A percentile compares a stretch with the other conserved stretches of the same genome.
These are phyloP conservation scores for Trichosporon sp. DNA, from an alignment of 1,284 basidiomycete genomes.

Conservation along the genomic window DNA sequence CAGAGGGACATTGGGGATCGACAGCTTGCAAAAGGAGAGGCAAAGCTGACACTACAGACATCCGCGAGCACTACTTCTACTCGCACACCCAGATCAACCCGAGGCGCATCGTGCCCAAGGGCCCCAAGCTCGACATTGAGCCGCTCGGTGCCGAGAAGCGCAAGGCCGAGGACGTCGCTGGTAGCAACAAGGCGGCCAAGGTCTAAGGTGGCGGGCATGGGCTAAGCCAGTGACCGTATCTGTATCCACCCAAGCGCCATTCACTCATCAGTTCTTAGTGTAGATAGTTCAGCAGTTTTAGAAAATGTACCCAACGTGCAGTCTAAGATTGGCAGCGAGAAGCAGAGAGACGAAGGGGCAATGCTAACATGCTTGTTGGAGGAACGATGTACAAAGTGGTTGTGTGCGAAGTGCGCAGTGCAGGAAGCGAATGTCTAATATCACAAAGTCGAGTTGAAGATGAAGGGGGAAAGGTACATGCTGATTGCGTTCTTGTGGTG, in stretches of 20 bases:
- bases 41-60: slow-evolving; percentile 61
- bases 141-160: slow-evolving; percentile 57
- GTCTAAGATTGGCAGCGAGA: background rate
- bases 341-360: background rate
- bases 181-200: slow-evolving; percentile 26
- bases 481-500: background rate
- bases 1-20: no score
- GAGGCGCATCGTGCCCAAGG: slow-evolving; percentile 71
- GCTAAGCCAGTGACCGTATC: background rate
- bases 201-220: slow-evolving; percentile 7
- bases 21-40: background rate
- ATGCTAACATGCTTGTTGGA: slow-evolving; percentile 15
- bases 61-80: slow-evolving; percentile 79
- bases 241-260: background rate
- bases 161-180: slow-evolving; percentile 26
- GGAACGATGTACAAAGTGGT: background rate
- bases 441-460: slow-evolving; percentile 6
- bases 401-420: background rate
- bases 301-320: background rate
- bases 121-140: slow-evolving; percentile 71
- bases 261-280: background rate
- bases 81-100: slow-evolving; percentile 67
- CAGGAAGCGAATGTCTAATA: background rate
- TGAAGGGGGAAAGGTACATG: slow-evolving; percentile 4
- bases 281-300: background rate